Conservation (phyloP, 2,329 filamentous ascomycete species). For the Penicillium sp. region DNA sequence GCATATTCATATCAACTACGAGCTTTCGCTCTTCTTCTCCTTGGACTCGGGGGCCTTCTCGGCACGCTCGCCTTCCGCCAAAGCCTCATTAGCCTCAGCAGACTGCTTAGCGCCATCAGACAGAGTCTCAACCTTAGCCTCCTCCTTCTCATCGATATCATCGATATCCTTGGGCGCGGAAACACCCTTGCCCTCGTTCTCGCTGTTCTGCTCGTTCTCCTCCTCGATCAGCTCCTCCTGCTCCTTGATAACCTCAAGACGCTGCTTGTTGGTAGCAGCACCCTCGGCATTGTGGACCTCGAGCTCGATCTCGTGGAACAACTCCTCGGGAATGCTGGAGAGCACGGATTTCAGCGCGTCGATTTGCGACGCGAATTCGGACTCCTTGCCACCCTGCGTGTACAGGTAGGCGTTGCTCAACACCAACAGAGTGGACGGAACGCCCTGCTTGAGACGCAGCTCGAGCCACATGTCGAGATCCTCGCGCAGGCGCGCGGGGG, state of each 20-base stretch:
- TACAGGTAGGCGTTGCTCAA: constrained; percentile 98
- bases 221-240: constrained; percentile 97
- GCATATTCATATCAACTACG: constrained; percentile 11
- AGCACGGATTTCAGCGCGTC: constrained; percentile 86
- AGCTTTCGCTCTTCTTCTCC: constrained; percentile 24
- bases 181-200: constrained; percentile 65
- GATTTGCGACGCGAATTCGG: constrained; percentile 78
- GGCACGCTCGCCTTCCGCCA: constrained; percentile 33
- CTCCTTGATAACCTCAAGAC: constrained; percentile 94
- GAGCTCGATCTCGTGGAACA: constrained; percentile 98
- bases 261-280: constrained; percentile 96
- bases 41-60: constrained; percentile 21
- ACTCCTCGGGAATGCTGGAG: constrained; percentile 88
- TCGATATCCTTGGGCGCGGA: constrained; percentile 74
- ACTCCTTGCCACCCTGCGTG: constrained; percentile 62
- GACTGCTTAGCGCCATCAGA: constrained; percentile 39
- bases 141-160: constrained; percentile 89
- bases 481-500: constrained; percentile 74
- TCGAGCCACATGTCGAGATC: constrained; percentile 93
- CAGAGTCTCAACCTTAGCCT: constrained; percentile 46
- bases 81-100: constrained; percentile 38
- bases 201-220: constrained; percentile 83
- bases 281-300: constrained; percentile 96
- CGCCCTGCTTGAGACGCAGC: constrained; percentile 80
- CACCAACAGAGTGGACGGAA: constrained; percentile 91